Conservation (phyloP, 768 basidiomycete genomes). For the Lenzites betulinus region DNA sequence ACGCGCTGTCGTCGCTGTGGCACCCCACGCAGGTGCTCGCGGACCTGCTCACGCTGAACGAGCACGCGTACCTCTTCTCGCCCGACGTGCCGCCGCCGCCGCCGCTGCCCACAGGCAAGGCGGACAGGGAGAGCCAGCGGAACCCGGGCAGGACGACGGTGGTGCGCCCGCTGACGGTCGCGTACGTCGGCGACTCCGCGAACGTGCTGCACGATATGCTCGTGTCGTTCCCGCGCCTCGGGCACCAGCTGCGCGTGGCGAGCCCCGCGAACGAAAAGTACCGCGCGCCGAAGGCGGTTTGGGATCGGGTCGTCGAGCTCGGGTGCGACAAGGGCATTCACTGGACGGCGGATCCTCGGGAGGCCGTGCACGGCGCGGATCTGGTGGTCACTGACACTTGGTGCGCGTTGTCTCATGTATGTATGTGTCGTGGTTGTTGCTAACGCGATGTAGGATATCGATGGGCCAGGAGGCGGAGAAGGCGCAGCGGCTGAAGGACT, state of each 20-base stretch:
- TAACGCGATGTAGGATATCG: constrained; percentile 69
- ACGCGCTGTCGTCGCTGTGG: constrained; percentile 94
- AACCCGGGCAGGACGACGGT: constrained; percentile 50
- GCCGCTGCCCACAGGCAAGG: not conserved
- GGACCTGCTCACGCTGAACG: constrained; percentile 87
- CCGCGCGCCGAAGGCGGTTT: constrained; percentile 70
- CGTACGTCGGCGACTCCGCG: constrained; percentile 92
- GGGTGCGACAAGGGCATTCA: constrained; percentile 70
- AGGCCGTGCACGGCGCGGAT: constrained; percentile 88
- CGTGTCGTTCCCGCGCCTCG: constrained; percentile 89
- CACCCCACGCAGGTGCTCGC: constrained; percentile 97
- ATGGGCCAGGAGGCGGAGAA: constrained; percentile 99
- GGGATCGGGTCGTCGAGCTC: constrained; percentile 77
- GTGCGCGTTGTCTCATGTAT: constrained; percentile 41
- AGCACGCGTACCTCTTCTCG: constrained; percentile 61
- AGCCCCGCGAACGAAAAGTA: constrained; percentile 65
- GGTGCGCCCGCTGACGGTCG: constrained; percentile 81
- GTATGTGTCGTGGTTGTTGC: not conserved
- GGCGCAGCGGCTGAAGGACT: constrained; percentile 80
- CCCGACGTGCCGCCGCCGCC: constrained; percentile 27
- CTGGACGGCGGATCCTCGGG: constrained; percentile 78
- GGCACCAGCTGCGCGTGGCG: constrained; percentile 84
- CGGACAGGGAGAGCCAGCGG: too few relatives aligned
- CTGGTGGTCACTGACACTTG: constrained; percentile 98
- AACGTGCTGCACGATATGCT: constrained; percentile 98